Base-by-base conservation (phyloP, 148 eudicot genomes). In the Polygonum aviculare region DNA sequence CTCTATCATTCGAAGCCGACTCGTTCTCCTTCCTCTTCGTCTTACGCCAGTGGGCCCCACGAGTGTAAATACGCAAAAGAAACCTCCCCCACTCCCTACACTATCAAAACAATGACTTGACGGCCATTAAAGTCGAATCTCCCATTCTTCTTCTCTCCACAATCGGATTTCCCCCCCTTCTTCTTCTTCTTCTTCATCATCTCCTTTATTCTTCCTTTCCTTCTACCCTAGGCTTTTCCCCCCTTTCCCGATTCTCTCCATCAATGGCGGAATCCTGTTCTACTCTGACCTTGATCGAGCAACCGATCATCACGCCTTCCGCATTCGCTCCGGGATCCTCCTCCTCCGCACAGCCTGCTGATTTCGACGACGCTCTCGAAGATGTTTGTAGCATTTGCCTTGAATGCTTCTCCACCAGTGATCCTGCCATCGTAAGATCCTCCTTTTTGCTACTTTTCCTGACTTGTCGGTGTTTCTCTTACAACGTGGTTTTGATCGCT, bases 321-420 rank as follows among this genome's bases (percentile, higher is more conserved):
- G 73, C 74, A 74, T 26, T 69, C 1, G 55, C 60, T 6, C 35
- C 69, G 19, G 71, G 78, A 60, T 82, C 79, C 3, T 78, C 86
- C 18, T 86, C 86, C 18, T 86, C 87, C 7, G 80, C 81, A 60
- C 49, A 36, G 26, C 50, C 74, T 41, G 74, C 62, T 3, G 78
- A 18, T 18, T 59, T 47, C n/a, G 85, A 82, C 75, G 89, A 85
- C n/a, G 77, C 78, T 40, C 50, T 75, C 35, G 89, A 88, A 36
- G 89, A 90, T 45, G 86, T 86, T 11, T 92, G 94, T 57, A 92
- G 93, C 79, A 90, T 92, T 47, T 92, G 97, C 51, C 94, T 90
- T 45, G 97, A 92, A 59, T 85, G 90, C 76, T 92, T 92, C 83
- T 62, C 44, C 78, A 7, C 72, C 26, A 14, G 45, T 49, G 90